Base-by-base conservation (phyloP, 1,139 yeast species). In the Yamadazyma epiphylla region DNA sequence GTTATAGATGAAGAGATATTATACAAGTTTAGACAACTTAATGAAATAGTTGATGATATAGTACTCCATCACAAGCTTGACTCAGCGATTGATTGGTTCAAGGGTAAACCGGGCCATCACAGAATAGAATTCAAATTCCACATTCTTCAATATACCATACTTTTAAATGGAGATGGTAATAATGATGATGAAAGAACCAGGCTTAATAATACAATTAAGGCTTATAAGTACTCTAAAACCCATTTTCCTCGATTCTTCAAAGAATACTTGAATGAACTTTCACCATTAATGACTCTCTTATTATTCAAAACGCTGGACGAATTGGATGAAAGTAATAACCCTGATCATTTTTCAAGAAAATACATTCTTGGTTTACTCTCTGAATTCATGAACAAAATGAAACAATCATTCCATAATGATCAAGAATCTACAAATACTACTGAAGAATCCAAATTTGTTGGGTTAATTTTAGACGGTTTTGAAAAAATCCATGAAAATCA, bases 121-220 rank as follows among this genome's bases (percentile, higher is more conserved):
- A 30, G 31, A 15, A 49, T 81, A 24, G 86, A 79, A 51, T 80
- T 81, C 58, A 70, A 71, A 42, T 62, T 83, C 37, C 88, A 81
- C 53, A 68, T 74, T 48, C 60, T 80, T 15, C 79, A 80, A 45
- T 82, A 72, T 43, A 53, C 60, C 3, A 51, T 71, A 25, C 48
- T 72, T 4, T 60, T 74, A 30, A 59, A 59, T 30, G 61, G 61
- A 2, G 14, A 14, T 3, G 16, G 28, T 13, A 35, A 37, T 4
- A 30, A 24, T 9, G 44, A 44, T 28, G 35, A 43, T 4, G n/a
- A n/a, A n/a, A n/a, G n/a, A n/a, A n/a, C n/a, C n/a, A n/a, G n/a
- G n/a, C 28, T 52, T 13, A 58, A 59, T 25, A 48, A 45, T 34
- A 60, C 67, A 0, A 51, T 60, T 23, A 55, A 54, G 8, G 86